Conservation (phyloP, 2,329 filamentous ascomycete species). For the Sordariomycetes sp. region DNA sequence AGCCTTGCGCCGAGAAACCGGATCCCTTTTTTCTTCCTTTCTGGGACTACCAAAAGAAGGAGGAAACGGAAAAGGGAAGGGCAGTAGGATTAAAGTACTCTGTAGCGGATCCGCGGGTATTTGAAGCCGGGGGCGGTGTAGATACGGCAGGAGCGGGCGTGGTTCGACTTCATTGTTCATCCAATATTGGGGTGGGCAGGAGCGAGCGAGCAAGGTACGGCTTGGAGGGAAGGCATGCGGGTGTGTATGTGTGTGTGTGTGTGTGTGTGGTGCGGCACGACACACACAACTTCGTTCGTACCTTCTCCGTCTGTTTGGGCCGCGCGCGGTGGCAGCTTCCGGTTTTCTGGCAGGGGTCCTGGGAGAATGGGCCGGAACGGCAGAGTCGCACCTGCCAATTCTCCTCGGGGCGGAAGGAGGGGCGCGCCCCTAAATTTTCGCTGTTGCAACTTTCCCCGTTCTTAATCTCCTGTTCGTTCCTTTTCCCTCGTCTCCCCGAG, state of each 20-base stretch:
- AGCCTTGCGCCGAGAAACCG: neutral
- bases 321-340: too few relatives aligned
- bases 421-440: neutral
- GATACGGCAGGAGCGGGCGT: neutral
- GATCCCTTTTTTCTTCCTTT: neutral
- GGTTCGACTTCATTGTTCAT: neutral
- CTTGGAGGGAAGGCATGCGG: too few relatives aligned
- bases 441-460: too few relatives aligned
- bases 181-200: neutral
- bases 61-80: neutral
- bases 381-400: neutral
- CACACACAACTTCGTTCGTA: too few relatives aligned
- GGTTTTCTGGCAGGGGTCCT: too few relatives aligned
- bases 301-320: too few relatives aligned
- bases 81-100: neutral
- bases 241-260: too few relatives aligned
- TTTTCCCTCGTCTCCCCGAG: neutral
- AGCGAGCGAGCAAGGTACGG: neutral
- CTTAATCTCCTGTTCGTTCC: neutral
- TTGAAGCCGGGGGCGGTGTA: neutral
- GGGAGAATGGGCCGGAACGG: neutral
- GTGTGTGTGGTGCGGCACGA: too few relatives aligned
- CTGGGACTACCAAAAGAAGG: neutral
- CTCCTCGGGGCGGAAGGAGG: neutral
- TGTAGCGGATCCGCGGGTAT: neutral